Base-by-base conservation (phyloP, 2,329 filamentous ascomycete genomes). In the Alternaria conjuncta region DNA sequence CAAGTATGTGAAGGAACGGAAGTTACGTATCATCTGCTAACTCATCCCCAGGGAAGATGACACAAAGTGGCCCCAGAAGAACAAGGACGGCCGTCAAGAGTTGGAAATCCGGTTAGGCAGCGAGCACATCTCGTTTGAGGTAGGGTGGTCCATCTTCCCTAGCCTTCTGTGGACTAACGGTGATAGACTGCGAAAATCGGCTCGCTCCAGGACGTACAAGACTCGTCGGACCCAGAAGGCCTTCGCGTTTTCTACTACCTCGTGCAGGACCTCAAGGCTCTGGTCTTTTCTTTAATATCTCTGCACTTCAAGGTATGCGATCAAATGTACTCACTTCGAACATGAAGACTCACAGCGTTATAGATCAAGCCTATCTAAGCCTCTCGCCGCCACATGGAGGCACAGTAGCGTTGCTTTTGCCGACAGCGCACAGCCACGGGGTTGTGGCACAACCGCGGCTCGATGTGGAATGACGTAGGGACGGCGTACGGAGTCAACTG, bases 161-260 rank as follows among this genome's bases (percentile, higher is more conserved):
- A 2, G 32, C 25, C 13, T 28, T 3, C 25, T 2, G 15, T 6
- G 7, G 13, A 23, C 75, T 81, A 54, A 82, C 57, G 59, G 53
- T 6, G 41, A 21, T 69, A 97, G 94, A 99, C 96, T 28, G 96
- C 96, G 36, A 99, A 99, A 83, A 98, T 99, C 71, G 96, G 96
- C 65, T 98, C 96, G 9, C 84, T 99, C 55, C 94, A 97, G 71
- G 96, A 99, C 78, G 96, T 99, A 63, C 96, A 94, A 55, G 96
- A 98, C 78, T 97, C 94, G 3, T 91, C 93, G 55, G 96, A 99
- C 77, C 96, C 96, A 2, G 96, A 99, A 82, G 96, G 96, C 28
- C 87, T 99, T 12, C 89, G 96, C 54, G 96, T 99, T 4, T 99
- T 99, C 82, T 99, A 99, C 85, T 99, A 99, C 78, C 89, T 99